Conservation (phyloP, 768 basidiomycete species). For the Rhodotorula diobovata region DNA sequence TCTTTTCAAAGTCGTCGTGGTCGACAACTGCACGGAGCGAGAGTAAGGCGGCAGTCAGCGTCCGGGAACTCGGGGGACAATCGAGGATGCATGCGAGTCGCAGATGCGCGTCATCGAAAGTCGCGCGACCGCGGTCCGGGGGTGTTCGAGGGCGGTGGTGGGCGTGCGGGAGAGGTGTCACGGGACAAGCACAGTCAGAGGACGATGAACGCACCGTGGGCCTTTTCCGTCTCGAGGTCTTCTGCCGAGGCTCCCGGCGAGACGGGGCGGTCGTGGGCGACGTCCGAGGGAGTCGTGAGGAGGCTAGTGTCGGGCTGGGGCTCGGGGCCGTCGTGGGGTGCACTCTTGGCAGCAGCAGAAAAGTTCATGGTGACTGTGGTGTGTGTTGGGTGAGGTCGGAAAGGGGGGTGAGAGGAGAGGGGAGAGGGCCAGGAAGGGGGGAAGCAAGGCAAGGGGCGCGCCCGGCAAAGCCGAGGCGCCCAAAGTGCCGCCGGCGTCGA, state of each 20-base stretch:
- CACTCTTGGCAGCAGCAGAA: not conserved
- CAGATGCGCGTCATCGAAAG: not conserved
- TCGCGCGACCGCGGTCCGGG: not conserved
- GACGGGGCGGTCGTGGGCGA: not conserved
- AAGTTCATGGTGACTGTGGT: not conserved
- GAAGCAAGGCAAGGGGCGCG: no score
- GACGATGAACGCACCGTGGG: slow-evolving; percentile 1
- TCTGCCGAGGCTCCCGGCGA: not conserved
- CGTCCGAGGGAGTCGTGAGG: slow-evolving; percentile 1
- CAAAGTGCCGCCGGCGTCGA: no score
- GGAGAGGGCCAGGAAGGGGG: not conserved
- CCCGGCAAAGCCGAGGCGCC: no score
- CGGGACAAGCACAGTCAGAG: no score
- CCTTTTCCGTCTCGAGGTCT: slow-evolving; percentile 16
- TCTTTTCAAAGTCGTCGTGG: slow-evolving; percentile 15
- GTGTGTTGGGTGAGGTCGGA: not conserved
- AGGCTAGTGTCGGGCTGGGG: slow-evolving; percentile 13
- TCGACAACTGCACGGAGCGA: slow-evolving; percentile 14
- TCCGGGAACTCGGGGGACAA: not conserved
- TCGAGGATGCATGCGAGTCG: not conserved
- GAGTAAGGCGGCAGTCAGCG: not conserved
- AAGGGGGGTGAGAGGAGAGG: not conserved
- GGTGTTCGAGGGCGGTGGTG: not conserved
- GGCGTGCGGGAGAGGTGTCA: not conserved
- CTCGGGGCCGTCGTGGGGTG: not conserved